Evolutionary conservation across 495 filamentous ascomycete species (phyloP), one percentile per base, ranked within the genome.

Genomic region (Copromyces sp.): DNA sequence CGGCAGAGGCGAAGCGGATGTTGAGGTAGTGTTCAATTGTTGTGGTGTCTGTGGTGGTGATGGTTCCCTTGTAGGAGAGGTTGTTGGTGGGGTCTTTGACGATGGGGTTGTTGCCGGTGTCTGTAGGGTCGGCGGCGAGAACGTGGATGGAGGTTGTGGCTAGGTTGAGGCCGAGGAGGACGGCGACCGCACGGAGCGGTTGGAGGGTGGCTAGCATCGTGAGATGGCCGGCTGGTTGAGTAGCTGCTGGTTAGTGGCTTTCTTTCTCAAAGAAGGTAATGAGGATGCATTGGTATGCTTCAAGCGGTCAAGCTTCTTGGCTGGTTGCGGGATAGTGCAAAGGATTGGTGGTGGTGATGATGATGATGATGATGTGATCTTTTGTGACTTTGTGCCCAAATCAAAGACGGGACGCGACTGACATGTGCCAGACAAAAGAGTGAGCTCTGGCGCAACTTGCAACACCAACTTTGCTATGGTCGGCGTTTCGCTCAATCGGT

Each of bases 1-100:
- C 81, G 40, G 81, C 81, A 69, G 81, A 71, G 9, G 81, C 83
- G 70, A 81, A 85, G 72, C 77, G 78, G 72, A 85, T 83, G 72
- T 82, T 83, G 11, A 77, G 76, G 73, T 81, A 85, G 68, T 83
- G 79, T 20, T 85, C 83, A 29, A 84, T 73, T 4, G 39, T 38
- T 53, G 24, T 40, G 68, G 20, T 16, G 29, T 65, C 29, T 65
- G 53, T 0, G 29, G 53, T 65, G 53, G 53, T 65, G 53, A 65
- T 35, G 29, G 29, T 65, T 29, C 53, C 53, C 0, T 0, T 1
- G 53, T 65, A 65, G 29, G 53, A 65, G 7, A 65, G 53, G 3
- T 65, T 35, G 53, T 65, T 65, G 53, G 37, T 35, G 53, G 53
- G 53, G 53, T 65, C 53, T 65, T 35, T 65, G 53, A 65, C 53